phyloP scores from a whole-genome alignment of 1,284 basidiomycete species.

The Cryptococcus sp. region DNA sequence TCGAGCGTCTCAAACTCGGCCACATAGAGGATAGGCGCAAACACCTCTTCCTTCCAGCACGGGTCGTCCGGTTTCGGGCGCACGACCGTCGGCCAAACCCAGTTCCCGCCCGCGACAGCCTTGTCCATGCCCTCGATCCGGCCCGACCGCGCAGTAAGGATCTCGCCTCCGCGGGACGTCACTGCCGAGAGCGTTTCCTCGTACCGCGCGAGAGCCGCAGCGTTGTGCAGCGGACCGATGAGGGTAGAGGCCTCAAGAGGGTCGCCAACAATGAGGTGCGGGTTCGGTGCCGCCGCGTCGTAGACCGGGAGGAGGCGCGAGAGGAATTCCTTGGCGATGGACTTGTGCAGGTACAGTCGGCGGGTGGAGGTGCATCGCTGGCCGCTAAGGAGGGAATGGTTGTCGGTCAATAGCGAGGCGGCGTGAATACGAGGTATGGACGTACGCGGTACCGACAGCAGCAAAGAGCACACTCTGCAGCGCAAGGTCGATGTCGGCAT shows the following conservation, averaged over 20 bases:
- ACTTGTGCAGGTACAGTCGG: constrained; percentile 78
- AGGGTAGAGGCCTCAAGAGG: constrained; percentile 70
- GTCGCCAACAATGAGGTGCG: constrained; percentile 65
- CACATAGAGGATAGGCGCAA: constrained; percentile 64
- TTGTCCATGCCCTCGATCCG: constrained; percentile 22
- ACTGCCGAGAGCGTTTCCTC: constrained; percentile 63
- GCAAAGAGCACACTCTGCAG: constrained; percentile 82
- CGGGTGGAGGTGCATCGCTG: constrained; percentile 93
- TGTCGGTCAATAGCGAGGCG: neutral
- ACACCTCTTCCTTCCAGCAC: constrained; percentile 45
- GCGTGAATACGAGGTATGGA: neutral
- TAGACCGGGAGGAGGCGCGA: constrained; percentile 61
- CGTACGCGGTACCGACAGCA: constrained; percentile 77
- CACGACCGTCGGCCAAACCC: constrained; percentile 82
- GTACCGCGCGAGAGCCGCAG: constrained; percentile 64
- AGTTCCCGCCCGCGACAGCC: constrained; percentile 65
- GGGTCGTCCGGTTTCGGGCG: constrained; percentile 42
- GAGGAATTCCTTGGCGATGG: constrained; percentile 73
- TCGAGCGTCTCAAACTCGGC: constrained; percentile 86
- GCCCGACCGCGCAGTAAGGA: constrained; percentile 51
- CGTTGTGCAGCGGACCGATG: constrained; percentile 81
- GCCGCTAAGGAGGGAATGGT: constrained; percentile 51
- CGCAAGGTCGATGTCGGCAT: constrained; percentile 85
- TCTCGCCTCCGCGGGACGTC: constrained; percentile 65
- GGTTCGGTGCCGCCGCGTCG: constrained; percentile 59